Percentiles rank a stretch among this genome's conserved stretches.
Conservation (phyloP, 208 protist species). For the Acanthamoeba castellanii region DNA sequence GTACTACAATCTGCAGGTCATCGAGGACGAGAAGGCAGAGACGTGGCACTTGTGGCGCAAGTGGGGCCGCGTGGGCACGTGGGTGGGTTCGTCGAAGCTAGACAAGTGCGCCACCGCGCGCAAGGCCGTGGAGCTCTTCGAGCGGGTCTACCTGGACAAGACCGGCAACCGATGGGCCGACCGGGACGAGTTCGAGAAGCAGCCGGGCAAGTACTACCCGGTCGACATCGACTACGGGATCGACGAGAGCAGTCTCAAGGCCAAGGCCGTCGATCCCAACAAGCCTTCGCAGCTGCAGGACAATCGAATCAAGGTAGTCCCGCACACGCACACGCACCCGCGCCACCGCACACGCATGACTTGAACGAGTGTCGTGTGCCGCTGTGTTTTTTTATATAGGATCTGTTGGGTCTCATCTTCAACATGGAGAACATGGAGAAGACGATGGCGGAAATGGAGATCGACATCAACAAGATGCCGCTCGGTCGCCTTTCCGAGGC, state of each 20-base stretch:
- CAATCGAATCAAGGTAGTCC: neutral
- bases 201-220: conserved; percentile 59
- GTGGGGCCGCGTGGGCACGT: conserved; percentile 76
- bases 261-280: neutral
- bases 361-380: too few species aligned
- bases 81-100: conserved; percentile 23
- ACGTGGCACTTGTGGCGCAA: conserved; percentile 68
- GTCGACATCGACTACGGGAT: conserved; percentile 29
- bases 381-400: neutral
- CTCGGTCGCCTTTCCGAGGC: conserved; percentile 74
- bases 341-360: neutral
- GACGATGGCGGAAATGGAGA: conserved; percentile 77
- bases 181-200: conserved; percentile 54
- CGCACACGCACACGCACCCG: too few species aligned
- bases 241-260: neutral
- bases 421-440: conserved; percentile 64
- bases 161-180: conserved; percentile 74
- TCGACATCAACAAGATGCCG: conserved; percentile 81
- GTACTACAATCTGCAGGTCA: conserved; percentile 78
- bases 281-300: conserved; percentile 2
- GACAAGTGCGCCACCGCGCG: conserved; percentile 23
- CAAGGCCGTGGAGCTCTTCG: neutral
- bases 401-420: conserved; percentile 73
- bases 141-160: conserved; percentile 64
- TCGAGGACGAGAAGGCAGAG: conserved; percentile 30